These are phyloP conservation scores for Taphrina flavorubra DNA, from an alignment of 1,139 yeast species.

Conservation along the genomic window DNA sequence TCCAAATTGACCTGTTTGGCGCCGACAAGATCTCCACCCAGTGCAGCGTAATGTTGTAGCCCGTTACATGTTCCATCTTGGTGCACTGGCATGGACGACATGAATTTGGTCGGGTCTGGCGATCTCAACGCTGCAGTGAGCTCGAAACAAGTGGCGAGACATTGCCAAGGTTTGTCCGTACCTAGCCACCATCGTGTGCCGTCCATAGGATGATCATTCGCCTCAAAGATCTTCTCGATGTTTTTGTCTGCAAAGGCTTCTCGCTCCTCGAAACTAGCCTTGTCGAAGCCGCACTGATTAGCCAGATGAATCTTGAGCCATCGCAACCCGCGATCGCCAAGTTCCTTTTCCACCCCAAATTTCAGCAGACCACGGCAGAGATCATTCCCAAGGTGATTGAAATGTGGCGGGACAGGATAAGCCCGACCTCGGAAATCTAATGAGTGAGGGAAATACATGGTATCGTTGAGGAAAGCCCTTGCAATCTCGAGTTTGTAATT, in stretches of 20 bases:
- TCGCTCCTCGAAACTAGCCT: slow-evolving; percentile 78
- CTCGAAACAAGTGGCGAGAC: slow-evolving; percentile 84
- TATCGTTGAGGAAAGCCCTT: slow-evolving; percentile 78
- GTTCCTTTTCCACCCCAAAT: slow-evolving; percentile 84
- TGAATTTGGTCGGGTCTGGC: slow-evolving; percentile 73
- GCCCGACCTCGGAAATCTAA: slow-evolving; percentile 96
- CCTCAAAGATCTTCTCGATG: slow-evolving; percentile 64
- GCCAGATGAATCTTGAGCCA: slow-evolving; percentile 94
- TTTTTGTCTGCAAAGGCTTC: slow-evolving; percentile 72
- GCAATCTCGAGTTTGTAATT: slow-evolving; percentile 95
- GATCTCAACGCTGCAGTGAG: slow-evolving; percentile 70
- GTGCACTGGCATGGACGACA: slow-evolving; percentile 87
- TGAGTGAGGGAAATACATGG: slow-evolving; percentile 90
- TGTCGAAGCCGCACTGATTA: slow-evolving; percentile 85
- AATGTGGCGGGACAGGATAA: slow-evolving; percentile 84
- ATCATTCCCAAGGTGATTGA: slow-evolving; percentile 87
- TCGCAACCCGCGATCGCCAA: slow-evolving; percentile 74
- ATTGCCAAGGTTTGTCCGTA: slow-evolving; percentile 97
- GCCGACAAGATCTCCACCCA: slow-evolving; percentile 95
- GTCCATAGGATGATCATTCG: slow-evolving; percentile 73
- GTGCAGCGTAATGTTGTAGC: slow-evolving; percentile 94
- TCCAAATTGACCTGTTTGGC: slow-evolving; percentile 88
- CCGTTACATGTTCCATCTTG: slow-evolving; percentile 99
- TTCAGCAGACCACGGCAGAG: slow-evolving; percentile 80
- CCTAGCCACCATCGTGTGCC: slow-evolving; percentile 76